Percentiles rank a stretch among this genome's conserved stretches.
Conservation (phyloP, 2,329 filamentous ascomycete species). For the Plectosphaerella sp. region DNA sequence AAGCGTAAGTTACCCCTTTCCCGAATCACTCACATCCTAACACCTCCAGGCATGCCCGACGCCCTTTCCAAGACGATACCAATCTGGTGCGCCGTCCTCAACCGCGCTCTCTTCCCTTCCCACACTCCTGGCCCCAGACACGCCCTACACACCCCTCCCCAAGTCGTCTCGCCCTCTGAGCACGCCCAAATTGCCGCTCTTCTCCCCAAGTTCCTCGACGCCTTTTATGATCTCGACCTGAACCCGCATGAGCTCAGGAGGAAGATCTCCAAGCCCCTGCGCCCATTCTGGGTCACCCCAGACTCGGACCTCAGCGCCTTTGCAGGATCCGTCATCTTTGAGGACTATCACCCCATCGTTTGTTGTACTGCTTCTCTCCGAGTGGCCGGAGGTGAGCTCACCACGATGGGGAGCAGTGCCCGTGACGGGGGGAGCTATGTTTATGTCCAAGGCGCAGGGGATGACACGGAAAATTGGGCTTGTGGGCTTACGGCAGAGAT, state of each 20-base stretch:
- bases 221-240: conserved; percentile 53
- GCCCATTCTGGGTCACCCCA: conserved; percentile 76
- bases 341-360: conserved; percentile 66
- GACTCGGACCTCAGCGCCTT: conserved; percentile 46
- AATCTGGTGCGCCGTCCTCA: conserved; percentile 88
- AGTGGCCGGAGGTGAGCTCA: conserved; percentile 63
- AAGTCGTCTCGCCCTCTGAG: conserved; percentile 70
- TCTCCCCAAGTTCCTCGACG: conserved; percentile 49
- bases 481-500: conserved; percentile 69
- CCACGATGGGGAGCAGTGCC: conserved; percentile 15
- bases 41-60: conserved; percentile 72
- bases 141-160: conserved; percentile 64
- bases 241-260: conserved; percentile 49
- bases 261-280: conserved; percentile 65
- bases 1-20: conserved; percentile 55
- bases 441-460: conserved; percentile 92
- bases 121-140: conserved; percentile 29
- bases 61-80: conserved; percentile 91
- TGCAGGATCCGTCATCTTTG: conserved; percentile 32
- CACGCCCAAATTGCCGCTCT: conserved; percentile 70
- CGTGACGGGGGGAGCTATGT: conserved; percentile 29
- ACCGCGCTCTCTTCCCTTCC: conserved; percentile 69
- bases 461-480: conserved; percentile 94
- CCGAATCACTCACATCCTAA: conserved; percentile 5
- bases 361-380: conserved; percentile 81